Base-by-base conservation (phyloP, 352 stramenopile species). In the Phytophthora melonis region DNA sequence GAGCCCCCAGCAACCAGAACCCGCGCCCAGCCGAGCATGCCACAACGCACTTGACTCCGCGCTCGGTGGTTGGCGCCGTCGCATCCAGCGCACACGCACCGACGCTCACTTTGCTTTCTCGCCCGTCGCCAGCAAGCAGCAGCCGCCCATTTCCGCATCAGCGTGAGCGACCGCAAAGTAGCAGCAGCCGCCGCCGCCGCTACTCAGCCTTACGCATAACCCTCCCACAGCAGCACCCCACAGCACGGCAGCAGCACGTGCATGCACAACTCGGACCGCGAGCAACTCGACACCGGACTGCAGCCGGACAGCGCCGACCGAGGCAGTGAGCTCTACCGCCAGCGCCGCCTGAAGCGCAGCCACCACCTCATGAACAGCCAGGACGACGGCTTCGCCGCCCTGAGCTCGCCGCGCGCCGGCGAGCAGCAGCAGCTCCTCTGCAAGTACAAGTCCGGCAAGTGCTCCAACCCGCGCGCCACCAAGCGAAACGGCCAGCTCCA, bases 401-500 rank as follows among this genome's bases (percentile, higher is more conserved):
- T 85, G 50, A 86, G 78, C 58, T 75, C 84, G 5, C 70, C 77
- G 30, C 69, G 72, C 55, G 66, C 63, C 32, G 75, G 66, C 39
- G 75, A 77, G 50, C 71, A 82, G 67, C 71, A 79, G 74, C 74
- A 79, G 53, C 76, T 92, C 45, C 77, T 90, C 18, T 96, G 90
- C 79, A 93, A 93, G 71, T 96, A 96, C 84, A 95, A 95, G 79
- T 95, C 88, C 16, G 84, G 87, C 74, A 93, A 94, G 78, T 96
- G 90, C 77, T 81, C 77, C 10, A 94, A 97, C 72, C 86, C 84
- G 43, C 87, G 90, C 60, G 90, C 88, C 39, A 90, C 87, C 58
- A 96, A 96, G 78, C 87, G 90, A 72, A 96, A 96, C 68, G 90
- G 88, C 3, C 80, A 94, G 64, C 74, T 94, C 53, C 90, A 95